A percentile compares a stretch with the other conserved stretches of the same genome.
phyloP scores from a whole-genome alignment of 2,329 filamentous ascomycete species.

The Stachybotrys chartarum region DNA sequence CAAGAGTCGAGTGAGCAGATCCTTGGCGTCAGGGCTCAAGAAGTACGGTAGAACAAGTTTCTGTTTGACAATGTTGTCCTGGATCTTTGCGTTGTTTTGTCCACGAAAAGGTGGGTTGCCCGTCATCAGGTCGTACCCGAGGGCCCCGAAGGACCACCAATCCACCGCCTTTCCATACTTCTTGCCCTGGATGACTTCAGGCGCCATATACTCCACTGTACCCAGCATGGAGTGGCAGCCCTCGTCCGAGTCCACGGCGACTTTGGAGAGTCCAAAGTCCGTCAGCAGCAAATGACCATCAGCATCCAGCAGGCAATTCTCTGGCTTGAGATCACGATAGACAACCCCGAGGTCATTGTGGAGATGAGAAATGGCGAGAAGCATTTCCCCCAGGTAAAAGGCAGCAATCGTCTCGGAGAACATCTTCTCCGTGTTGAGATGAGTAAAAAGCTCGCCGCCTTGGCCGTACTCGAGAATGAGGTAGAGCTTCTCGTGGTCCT shows the following conservation, averaged over 20 bases:
- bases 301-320: slow-evolving; percentile 89
- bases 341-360: slow-evolving; percentile 89
- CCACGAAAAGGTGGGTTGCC: slow-evolving; percentile 87
- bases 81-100: slow-evolving; percentile 87
- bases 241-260: slow-evolving; percentile 65
- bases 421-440: slow-evolving; percentile 89
- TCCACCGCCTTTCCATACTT: slow-evolving; percentile 93
- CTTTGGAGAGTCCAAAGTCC: slow-evolving; percentile 95
- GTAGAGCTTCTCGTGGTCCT: slow-evolving; percentile 96
- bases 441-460: slow-evolving; percentile 94
- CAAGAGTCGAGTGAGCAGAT: slow-evolving; percentile 80
- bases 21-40: slow-evolving; percentile 85
- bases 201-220: slow-evolving; percentile 98
- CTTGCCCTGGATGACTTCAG: slow-evolving; percentile 81
- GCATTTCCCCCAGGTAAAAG: slow-evolving; percentile 99
- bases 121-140: slow-evolving; percentile 88
- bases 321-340: slow-evolving; percentile 94
- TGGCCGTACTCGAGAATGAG: slow-evolving; percentile 96
- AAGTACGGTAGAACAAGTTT: slow-evolving; percentile 88
- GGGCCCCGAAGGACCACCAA: slow-evolving; percentile 96
- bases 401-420: slow-evolving; percentile 83
- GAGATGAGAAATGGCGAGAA: slow-evolving; percentile 86
- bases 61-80: slow-evolving; percentile 91
- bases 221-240: slow-evolving; percentile 84
- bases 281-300: slow-evolving; percentile 91